Percentiles rank a stretch among this genome's conserved stretches.
These are phyloP conservation scores for Oenanthe sinensis DNA, from an alignment of 129 eudicot genomes.

Conservation along the genomic window DNA sequence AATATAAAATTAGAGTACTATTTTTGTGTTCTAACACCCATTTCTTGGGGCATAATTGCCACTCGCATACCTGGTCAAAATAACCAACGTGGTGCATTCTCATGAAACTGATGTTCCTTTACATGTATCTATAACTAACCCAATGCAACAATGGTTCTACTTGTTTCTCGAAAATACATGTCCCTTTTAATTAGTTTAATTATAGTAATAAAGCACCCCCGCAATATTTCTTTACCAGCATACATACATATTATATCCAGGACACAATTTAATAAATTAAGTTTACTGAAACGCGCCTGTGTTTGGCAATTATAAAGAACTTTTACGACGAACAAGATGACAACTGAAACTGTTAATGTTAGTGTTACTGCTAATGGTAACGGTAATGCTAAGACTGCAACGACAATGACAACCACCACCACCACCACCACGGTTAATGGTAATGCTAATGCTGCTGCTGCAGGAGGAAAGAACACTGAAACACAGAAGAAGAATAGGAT, in stretches of 20 bases:
- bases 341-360: slow-evolving; percentile 9
- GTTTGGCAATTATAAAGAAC: neutral
- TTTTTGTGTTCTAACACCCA: slow-evolving; percentile 5
- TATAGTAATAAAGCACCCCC: neutral
- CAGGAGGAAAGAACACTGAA: slow-evolving; percentile 23
- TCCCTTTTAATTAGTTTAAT: slow-evolving; percentile 2
- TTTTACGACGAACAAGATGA: neutral
- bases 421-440: neutral
- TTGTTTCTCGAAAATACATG: slow-evolving; percentile 10
- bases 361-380: slow-evolving; percentile 19
- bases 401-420: neutral
- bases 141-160: slow-evolving; percentile 10
- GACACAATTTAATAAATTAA: neutral
- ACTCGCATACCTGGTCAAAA: slow-evolving; percentile 5
- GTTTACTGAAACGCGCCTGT: neutral
- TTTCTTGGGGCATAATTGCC: slow-evolving; percentile 2
- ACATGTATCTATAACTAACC: neutral
- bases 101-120: neutral
- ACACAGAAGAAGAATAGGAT: slow-evolving; percentile 71
- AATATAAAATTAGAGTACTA: neutral
- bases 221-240: neutral
- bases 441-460: slow-evolving; percentile 23
- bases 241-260: neutral
- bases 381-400: slow-evolving; percentile 8
- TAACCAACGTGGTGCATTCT: neutral